Evolutionary conservation across 371 early-diverging fungal genomes (phyloP).

Genomic region (Mucor velutinosus): DNA sequence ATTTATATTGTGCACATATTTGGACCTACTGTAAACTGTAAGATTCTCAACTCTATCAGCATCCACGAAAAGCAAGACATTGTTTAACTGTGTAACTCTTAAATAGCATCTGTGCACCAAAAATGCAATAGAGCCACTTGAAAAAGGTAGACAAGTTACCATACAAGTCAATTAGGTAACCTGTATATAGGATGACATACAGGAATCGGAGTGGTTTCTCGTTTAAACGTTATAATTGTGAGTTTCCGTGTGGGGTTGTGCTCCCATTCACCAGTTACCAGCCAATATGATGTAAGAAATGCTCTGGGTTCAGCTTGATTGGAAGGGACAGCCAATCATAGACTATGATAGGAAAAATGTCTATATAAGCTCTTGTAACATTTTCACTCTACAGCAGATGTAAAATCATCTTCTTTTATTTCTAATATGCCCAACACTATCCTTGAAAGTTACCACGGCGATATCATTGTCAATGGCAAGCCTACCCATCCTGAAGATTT

Average conservation of each 20-base stretch:
- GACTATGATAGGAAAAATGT: background rate
- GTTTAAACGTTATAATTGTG: background rate
- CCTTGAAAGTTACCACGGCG: background rate
- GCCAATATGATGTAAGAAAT: slow-evolving; percentile 7
- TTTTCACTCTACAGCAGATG: background rate
- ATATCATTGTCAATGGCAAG: slow-evolving; percentile 15
- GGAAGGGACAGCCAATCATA: background rate
- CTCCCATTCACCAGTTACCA: background rate
- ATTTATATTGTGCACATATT: background rate
- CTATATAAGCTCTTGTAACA: background rate
- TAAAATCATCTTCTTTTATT: background rate
- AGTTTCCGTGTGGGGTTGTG: slow-evolving; percentile 1
- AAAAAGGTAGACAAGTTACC: background rate
- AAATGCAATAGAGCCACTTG: background rate
- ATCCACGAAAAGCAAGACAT: background rate
- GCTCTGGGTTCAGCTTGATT: background rate
- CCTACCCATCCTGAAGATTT: slow-evolving; percentile 57
- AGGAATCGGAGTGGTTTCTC: slow-evolving; percentile 9
- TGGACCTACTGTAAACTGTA: background rate
- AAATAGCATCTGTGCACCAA: background rate
- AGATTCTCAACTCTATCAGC: background rate
- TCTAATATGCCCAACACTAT: slow-evolving; percentile 21
- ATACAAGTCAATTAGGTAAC: slow-evolving; percentile 9
- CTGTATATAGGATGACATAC: slow-evolving; percentile 12
- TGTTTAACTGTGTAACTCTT: background rate